Conservation (phyloP, 1,284 basidiomycete genomes). For the Papiliotrema fonsecae region DNA sequence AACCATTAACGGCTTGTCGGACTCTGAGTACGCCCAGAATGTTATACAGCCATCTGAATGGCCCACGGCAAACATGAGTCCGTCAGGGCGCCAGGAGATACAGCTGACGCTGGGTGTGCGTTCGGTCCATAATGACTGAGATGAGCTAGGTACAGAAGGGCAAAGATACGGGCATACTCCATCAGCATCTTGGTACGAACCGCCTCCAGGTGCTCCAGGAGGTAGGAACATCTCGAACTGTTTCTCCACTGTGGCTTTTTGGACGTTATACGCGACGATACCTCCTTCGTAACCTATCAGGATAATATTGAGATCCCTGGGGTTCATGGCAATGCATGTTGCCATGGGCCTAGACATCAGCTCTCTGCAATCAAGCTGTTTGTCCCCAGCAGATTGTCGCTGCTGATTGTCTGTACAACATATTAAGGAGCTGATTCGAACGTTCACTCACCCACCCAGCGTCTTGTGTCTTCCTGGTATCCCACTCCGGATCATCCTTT, state of each 20-base stretch:
- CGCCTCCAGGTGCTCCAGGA: constrained; percentile 74
- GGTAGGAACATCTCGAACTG: constrained; percentile 64
- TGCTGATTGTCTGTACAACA: too few species aligned
- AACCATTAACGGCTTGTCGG: constrained; percentile 72
- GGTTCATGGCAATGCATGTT: constrained; percentile 66
- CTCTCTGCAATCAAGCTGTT: background rate
- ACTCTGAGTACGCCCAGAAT: constrained; percentile 80
- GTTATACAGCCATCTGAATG: constrained; percentile 82
- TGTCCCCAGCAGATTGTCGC: too few species aligned
- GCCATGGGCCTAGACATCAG: constrained; percentile 50
- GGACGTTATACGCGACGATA: constrained; percentile 66
- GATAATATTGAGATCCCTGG: constrained; percentile 71
- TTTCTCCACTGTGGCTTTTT: constrained; percentile 59
- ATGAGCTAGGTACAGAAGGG: background rate
- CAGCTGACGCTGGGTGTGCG: constrained; percentile 68
- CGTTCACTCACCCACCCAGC: constrained; percentile 46
- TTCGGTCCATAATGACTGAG: constrained; percentile 63
- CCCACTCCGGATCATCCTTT: constrained; percentile 59
- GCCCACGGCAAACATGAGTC: constrained; percentile 50
- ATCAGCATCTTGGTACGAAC: constrained; percentile 55
- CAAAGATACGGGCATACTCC: constrained; percentile 7
- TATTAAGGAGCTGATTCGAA: background rate
- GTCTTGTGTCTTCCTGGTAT: constrained; percentile 52
- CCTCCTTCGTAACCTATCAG: constrained; percentile 81
- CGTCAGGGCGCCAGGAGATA: constrained; percentile 61